Evolutionary conservation across 208 protist genomes (phyloP), one percentile per base, ranked within the genome.

Genomic region (Angomonas deanei): DNA sequence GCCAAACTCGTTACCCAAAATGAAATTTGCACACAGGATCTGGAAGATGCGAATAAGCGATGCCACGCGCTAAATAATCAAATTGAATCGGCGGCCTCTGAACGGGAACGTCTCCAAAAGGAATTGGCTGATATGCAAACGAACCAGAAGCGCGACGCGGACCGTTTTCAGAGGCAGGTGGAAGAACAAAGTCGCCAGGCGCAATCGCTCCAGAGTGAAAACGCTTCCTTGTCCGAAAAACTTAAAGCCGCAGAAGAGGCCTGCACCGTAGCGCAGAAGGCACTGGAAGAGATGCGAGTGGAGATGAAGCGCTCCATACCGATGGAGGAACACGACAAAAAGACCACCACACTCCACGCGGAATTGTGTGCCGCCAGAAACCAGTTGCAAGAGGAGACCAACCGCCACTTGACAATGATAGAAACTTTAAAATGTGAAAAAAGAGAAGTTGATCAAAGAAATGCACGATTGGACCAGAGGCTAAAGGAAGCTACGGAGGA

Each of bases 1-100:
- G 69, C 17, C 39, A 65, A 58, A 2, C 66, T 82, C 24, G 82
- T 82, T 57, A 36, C 36, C 15, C 36, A 42, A 42, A 42, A 42
- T 15, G 15, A 15, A 8, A 8, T 8, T 42, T 15, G 15, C 11
- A n/a, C 11, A 8, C 11, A 42, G 15, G 36, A 42, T n/a, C 8
- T 15, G 11, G 36, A 8, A 42, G 15, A 15, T 42, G 36, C 15
- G 11, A 42, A 42, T 42, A 8, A 42, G 15, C 8, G 15, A 42
- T 42, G 36, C 15, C 11, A 42, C 11, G 15, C 8, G 15, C 36
- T 42, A 8, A n/a, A 8, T 42, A 8, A 42, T n/a, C 36, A 42
- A 42, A 42, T 42, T n/a, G 36, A 42, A 42, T 8, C 8, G 15
- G 15, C 15, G 36, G 15, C 8, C 36, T 8, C 15, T 15, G 36